Evolutionary conservation across 345 rosid species (phyloP).

Genomic region (Corchorus olitorius): DNA sequence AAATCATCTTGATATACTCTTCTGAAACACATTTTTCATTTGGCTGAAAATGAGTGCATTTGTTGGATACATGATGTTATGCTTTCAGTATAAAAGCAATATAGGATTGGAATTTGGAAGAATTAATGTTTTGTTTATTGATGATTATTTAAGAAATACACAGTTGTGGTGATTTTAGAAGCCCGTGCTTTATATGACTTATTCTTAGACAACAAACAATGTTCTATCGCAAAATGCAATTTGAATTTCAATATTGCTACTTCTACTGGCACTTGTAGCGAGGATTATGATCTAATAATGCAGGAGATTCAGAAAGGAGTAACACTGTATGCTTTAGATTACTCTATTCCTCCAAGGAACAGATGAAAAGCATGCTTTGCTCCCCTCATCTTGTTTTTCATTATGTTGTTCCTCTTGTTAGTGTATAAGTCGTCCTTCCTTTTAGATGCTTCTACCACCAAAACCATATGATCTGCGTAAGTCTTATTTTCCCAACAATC

Average conservation of each 20-base stretch:
- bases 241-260: neutral
- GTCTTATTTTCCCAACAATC: conserved; percentile 1
- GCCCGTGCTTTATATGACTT: neutral
- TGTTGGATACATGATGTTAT: neutral
- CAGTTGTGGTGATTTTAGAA: neutral
- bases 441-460: neutral
- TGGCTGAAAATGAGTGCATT: neutral
- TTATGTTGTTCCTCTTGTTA: neutral
- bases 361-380: neutral
- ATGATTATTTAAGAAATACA: neutral
- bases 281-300: neutral
- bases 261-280: neutral
- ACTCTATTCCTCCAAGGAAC: neutral
- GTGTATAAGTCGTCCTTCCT: neutral
- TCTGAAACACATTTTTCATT: conserved; percentile 9
- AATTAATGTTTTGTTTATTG: neutral
- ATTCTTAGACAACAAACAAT: neutral
- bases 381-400: neutral
- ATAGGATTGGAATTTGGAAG: neutral
- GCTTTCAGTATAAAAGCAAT: neutral
- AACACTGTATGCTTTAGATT: neutral
- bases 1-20: neutral
- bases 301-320: neutral
- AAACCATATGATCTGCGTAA: neutral
- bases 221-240: neutral